Percentiles rank a stretch among this genome's conserved stretches.
These are phyloP conservation scores for Trypanosoma platydactyli DNA, from an alignment of 208 protist genomes.

Conservation along the genomic window DNA sequence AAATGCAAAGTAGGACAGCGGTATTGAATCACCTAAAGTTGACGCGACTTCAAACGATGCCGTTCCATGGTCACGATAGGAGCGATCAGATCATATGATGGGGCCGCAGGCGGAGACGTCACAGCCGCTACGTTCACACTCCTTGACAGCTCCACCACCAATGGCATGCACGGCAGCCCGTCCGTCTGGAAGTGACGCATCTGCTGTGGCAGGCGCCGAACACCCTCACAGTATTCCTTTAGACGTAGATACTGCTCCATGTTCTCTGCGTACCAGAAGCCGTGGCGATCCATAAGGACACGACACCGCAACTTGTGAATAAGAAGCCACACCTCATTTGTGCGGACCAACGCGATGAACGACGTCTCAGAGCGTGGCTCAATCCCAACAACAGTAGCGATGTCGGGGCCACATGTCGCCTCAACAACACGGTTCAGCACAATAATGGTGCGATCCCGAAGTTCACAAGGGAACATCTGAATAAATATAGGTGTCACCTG, in stretches of 20 bases:
- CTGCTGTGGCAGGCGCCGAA: constrained; percentile 71
- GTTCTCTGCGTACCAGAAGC: constrained; percentile 69
- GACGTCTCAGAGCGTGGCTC: constrained; percentile 76
- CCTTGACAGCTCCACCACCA: constrained; percentile 71
- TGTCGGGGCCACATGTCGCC: constrained; percentile 32
- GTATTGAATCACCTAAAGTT: too few species aligned
- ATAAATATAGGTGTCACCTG: constrained; percentile 55
- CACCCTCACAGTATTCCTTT: constrained; percentile 76
- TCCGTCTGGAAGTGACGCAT: constrained; percentile 66
- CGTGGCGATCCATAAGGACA: constrained; percentile 80
- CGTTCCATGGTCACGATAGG: constrained; percentile 67
- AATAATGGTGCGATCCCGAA: constrained; percentile 47
- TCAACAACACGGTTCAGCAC: constrained; percentile 73
- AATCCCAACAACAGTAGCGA: constrained; percentile 46
- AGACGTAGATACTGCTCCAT: constrained; percentile 64
- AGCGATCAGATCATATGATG: constrained; percentile 54
- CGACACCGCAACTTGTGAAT: constrained; percentile 70
- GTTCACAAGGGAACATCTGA: constrained; percentile 84
- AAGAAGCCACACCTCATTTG: constrained; percentile 46
- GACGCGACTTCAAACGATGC: constrained; percentile 13
- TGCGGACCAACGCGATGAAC: constrained; percentile 64
- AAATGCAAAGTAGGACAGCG: too few species aligned
- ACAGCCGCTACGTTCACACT: constrained; percentile 19
- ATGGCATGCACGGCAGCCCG: constrained; percentile 82
- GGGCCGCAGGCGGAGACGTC: constrained; percentile 31